A percentile compares a stretch with the other conserved stretches of the same genome.
These are phyloP conservation scores for Euphrasia confusa DNA, from an alignment of 257 asterid species.

Conservation along the genomic window DNA sequence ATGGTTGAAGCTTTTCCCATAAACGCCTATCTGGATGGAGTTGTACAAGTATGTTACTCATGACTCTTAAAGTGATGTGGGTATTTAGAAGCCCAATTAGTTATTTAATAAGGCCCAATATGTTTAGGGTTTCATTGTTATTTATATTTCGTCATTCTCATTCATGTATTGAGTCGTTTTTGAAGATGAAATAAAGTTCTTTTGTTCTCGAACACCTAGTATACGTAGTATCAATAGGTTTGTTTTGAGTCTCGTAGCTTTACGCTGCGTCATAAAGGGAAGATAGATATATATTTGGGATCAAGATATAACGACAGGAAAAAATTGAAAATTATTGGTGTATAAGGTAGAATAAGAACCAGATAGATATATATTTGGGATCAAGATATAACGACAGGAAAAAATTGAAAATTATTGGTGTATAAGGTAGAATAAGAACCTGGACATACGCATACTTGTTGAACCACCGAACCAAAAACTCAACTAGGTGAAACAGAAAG, in stretches of 20 bases:
- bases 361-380: not conserved
- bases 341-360: slow-evolving; percentile 41
- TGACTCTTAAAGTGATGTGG: not conserved
- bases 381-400: not conserved
- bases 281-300: not conserved
- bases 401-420: not conserved
- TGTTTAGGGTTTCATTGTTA: no score
- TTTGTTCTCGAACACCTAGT: no score
- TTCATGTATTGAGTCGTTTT: no score
- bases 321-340: not conserved
- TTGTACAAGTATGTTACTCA: not conserved
- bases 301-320: not conserved
- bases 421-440: slow-evolving; percentile 41
- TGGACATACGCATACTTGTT: slow-evolving; percentile 97
- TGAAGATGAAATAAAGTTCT: no score
- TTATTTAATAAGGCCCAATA: no score
- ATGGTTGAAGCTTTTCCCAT: slow-evolving; percentile 87
- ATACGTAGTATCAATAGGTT: no score
- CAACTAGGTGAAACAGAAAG: slow-evolving; percentile 86
- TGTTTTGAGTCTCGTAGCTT: no score
- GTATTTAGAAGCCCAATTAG: no score
- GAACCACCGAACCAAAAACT: slow-evolving; percentile 93
- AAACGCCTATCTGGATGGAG: slow-evolving; percentile 69
- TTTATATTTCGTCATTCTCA: no score
- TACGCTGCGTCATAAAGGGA: no score